A percentile compares a stretch with the other conserved stretches of the same genome.
phyloP scores from a whole-genome alignment of 371 early-diverging fungal genomes.

The Lichtheimia ramosa region DNA sequence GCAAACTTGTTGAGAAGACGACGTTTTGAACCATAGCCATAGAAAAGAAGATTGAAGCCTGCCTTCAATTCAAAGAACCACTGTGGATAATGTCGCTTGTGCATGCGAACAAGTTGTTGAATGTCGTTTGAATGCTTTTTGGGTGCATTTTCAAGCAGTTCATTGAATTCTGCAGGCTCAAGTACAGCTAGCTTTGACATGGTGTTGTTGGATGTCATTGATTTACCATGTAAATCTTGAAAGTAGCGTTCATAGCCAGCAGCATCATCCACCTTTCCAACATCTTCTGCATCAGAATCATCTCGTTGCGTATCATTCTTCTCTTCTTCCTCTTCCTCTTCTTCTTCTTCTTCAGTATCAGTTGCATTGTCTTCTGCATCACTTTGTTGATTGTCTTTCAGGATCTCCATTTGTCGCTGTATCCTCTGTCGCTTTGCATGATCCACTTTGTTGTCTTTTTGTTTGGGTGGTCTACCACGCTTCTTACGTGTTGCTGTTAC shows the following conservation, averaged over 20 bases:
- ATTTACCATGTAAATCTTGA: constrained; percentile 57
- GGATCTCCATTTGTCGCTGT: constrained; percentile 27
- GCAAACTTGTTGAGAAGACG: constrained; percentile 74
- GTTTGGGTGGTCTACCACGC: not conserved
- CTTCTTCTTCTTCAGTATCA: constrained; percentile 15
- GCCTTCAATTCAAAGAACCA: constrained; percentile 81
- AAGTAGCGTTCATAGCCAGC: constrained; percentile 76
- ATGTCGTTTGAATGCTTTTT: constrained; percentile 63
- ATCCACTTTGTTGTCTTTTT: constrained; percentile 8
- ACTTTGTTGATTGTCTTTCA: constrained; percentile 22
- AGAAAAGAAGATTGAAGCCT: constrained; percentile 82
- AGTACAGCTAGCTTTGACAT: constrained; percentile 72
- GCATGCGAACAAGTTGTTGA: constrained; percentile 49
- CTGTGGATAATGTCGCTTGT: constrained; percentile 71
- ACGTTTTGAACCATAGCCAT: constrained; percentile 91
- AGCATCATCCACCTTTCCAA: constrained; percentile 33
- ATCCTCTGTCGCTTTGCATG: constrained; percentile 28
- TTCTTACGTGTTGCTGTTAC: constrained; percentile 1
- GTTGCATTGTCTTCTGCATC: constrained; percentile 20
- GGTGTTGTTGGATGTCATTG: constrained; percentile 85
- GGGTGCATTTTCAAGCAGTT: constrained; percentile 46
- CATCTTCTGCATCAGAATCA: constrained; percentile 26
- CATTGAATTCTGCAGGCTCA: constrained; percentile 63
- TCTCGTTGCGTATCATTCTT: constrained; percentile 9
- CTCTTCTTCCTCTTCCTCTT: constrained; percentile 27